Evolutionary conservation across 2,329 filamentous ascomycete genomes (phyloP).

Genomic region (Neonectria coccinea): DNA sequence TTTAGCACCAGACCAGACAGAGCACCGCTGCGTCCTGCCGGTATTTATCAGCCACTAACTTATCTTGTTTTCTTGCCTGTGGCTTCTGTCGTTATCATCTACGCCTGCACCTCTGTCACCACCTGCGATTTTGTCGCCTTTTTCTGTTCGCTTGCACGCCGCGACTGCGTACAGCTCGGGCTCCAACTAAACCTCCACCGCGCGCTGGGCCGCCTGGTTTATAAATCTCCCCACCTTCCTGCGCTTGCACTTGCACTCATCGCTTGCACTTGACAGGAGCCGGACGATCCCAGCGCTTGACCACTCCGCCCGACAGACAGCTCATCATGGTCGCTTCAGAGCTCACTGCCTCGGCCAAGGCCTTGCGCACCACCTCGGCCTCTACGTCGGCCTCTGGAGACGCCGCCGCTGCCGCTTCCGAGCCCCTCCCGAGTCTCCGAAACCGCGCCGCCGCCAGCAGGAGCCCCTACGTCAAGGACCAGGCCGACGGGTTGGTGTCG

Average conservation of each 20-base stretch:
- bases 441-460: conserved; percentile 54
- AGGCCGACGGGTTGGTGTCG: conserved; percentile 83
- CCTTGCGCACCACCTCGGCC: conserved; percentile 44
- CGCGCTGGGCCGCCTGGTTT: conserved; percentile 2
- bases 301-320: conserved; percentile 3
- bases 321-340: conserved; percentile 54
- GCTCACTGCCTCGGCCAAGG: conserved; percentile 52
- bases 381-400: conserved; percentile 30
- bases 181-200: conserved; percentile 23
- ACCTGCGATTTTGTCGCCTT: neutral
- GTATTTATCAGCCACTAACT: neutral
- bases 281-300: conserved; percentile 12
- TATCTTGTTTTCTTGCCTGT: neutral
- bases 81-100: neutral
- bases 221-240: conserved; percentile 14
- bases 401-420: conserved; percentile 29
- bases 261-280: conserved; percentile 9
- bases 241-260: conserved; percentile 9
- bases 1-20: neutral
- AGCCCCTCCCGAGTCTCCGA: conserved; percentile 44
- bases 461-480: conserved; percentile 74
- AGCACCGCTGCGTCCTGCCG: neutral
- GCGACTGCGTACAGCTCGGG: conserved; percentile 7
- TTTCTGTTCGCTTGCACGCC: conserved; percentile 1
- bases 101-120: neutral